Evolutionary conservation across 2,329 filamentous ascomycete species (phyloP).

Genomic region (Drechslerella dactyloides): DNA sequence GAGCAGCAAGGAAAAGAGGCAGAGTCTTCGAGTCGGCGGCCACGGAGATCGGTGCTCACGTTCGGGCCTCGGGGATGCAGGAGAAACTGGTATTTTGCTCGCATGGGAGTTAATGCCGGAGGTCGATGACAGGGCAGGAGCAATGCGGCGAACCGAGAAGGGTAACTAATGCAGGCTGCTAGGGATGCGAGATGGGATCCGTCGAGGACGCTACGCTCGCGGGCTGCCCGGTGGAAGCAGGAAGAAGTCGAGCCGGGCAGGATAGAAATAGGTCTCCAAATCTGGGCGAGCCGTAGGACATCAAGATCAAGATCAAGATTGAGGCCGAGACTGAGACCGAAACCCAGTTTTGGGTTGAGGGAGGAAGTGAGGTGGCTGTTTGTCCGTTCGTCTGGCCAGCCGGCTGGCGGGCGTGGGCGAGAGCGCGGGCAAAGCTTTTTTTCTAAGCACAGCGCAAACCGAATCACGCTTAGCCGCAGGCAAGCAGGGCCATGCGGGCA

Average conservation of each 20-base stretch:
- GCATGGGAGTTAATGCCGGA: slow-evolving; percentile 13
- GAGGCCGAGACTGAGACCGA: too few species aligned
- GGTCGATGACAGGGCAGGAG: slow-evolving; percentile 2
- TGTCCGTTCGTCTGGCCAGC: not conserved
- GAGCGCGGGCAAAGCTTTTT: too few species aligned
- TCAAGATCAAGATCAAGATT: not conserved
- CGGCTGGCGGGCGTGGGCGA: too few species aligned
- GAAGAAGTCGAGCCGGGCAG: too few species aligned
- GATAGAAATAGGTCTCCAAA: too few species aligned
- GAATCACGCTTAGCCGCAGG: too few species aligned
- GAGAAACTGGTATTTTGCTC: slow-evolving; percentile 15
- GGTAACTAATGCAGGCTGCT: not conserved
- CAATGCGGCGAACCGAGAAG: not conserved
- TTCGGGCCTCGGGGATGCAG: not conserved
- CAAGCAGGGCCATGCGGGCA: too few species aligned
- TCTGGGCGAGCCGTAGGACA: not conserved
- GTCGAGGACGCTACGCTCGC: too few species aligned
- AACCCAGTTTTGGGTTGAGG: not conserved
- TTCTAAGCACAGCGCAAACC: too few species aligned
- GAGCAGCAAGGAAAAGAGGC: not conserved
- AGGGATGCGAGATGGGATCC: not conserved
- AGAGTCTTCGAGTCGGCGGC: slow-evolving; percentile 3
- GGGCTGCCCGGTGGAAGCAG: too few species aligned
- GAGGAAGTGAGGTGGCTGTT: slow-evolving; percentile 9
- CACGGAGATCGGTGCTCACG: not conserved